Evolutionary conservation across 1,284 basidiomycete genomes (phyloP).

Genomic region (Trichosporon sp.): DNA sequence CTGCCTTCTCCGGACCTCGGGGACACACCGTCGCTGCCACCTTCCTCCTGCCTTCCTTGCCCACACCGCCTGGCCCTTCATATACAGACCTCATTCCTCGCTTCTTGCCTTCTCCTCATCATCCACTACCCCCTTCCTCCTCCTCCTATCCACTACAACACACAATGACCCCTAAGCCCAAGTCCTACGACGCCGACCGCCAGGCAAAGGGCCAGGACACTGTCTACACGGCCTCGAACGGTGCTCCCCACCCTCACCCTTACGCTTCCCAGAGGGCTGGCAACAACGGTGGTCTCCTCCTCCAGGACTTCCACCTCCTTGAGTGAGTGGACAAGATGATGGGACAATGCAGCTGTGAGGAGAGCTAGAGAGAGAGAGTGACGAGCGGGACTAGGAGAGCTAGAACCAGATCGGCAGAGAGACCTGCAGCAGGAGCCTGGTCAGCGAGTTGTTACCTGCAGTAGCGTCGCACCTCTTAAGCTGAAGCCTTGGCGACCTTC

Average conservation of each 20-base stretch:
- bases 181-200: conserved; percentile 8
- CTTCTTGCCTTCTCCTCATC: background rate
- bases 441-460: no score
- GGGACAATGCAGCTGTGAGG: no score
- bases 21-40: background rate
- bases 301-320: conserved; percentile 59
- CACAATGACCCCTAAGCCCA: background rate
- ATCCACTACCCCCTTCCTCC: background rate
- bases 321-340: conserved; percentile 49
- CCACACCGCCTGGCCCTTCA: background rate
- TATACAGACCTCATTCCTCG: background rate
- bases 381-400: no score
- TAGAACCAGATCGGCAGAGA: no score
- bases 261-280: conserved; percentile 71
- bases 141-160: background rate
- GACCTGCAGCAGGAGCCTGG: no score
- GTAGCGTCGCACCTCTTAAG: no score
- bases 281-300: conserved; percentile 67
- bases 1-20: background rate
- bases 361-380: no score
- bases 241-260: conserved; percentile 58
- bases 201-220: background rate
- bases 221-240: conserved; percentile 76
- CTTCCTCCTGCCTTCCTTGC: no score
- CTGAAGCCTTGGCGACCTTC: no score